A percentile compares a stretch with the other conserved stretches of the same genome.
Conservation (phyloP, 495 filamentous ascomycete species). For the Penicillium crystallinum region DNA sequence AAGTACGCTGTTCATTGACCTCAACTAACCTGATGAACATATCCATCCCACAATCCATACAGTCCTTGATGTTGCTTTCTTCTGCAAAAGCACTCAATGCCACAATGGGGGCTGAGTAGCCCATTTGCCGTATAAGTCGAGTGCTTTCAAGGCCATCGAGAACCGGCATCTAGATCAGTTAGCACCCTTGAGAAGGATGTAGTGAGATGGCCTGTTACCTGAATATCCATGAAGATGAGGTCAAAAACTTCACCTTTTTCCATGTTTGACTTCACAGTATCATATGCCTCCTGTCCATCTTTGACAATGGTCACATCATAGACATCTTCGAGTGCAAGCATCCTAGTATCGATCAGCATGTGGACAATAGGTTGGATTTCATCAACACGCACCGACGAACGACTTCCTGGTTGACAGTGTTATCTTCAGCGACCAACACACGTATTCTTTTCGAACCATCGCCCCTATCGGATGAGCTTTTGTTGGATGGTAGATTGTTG, state of each 20-base stretch:
- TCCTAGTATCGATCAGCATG: conserved; percentile 22
- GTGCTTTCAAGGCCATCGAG: conserved; percentile 86
- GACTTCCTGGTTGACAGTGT: conserved; percentile 91
- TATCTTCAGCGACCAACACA: conserved; percentile 92
- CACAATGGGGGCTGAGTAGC: conserved; percentile 85
- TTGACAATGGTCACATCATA: conserved; percentile 75
- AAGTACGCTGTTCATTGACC: no score
- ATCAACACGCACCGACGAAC: conserved; percentile 49
- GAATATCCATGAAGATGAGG: conserved; percentile 90
- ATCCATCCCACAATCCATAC: conserved; percentile 71
- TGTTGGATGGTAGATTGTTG: conserved; percentile 34
- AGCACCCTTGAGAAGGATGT: conserved; percentile 4
- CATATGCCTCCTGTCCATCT: conserved; percentile 85
- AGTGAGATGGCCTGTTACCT: conserved; percentile 19
- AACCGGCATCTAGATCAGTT: conserved; percentile 69
- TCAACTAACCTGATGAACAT: conserved; percentile 50
- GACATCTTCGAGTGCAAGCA: conserved; percentile 65
- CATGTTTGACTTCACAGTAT: conserved; percentile 79
- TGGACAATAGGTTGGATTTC: background rate
- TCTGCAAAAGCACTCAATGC: conserved; percentile 88
- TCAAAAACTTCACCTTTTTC: conserved; percentile 65
- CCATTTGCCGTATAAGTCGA: conserved; percentile 78
- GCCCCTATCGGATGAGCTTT: conserved; percentile 41
- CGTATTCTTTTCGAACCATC: conserved; percentile 53
- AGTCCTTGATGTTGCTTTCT: conserved; percentile 82